Evolutionary conservation across 1,284 basidiomycete genomes (phyloP).

Genomic region (Apiotrichum siamense): DNA sequence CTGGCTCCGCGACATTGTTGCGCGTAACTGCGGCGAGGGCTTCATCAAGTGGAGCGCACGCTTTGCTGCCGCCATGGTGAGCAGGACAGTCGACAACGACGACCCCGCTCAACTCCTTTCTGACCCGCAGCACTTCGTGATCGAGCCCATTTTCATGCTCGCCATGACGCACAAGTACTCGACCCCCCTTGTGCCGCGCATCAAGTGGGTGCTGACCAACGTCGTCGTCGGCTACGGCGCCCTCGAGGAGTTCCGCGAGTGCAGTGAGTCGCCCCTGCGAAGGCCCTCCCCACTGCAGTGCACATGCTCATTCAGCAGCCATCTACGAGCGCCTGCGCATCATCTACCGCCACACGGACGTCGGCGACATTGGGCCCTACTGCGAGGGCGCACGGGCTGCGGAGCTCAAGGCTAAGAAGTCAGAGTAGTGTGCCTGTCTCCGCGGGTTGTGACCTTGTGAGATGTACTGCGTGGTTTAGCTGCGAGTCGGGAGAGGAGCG

Average conservation of each 20-base stretch:
- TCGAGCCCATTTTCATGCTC: constrained; percentile 19
- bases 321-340: constrained; percentile 28
- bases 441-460: background rate
- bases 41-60: constrained; percentile 15
- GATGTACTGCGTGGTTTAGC: background rate
- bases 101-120: background rate
- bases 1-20: constrained; percentile 13
- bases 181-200: constrained; percentile 5
- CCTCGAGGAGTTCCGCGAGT: constrained; percentile 33
- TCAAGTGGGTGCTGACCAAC: constrained; percentile 32
- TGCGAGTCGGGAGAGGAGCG: no score
- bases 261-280: constrained; percentile 22
- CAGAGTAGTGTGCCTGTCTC: background rate
- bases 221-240: constrained; percentile 28
- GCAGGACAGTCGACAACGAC: constrained; percentile 7
- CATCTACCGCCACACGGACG: constrained; percentile 32
- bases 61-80: constrained; percentile 26
- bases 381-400: background rate
- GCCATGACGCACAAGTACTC: constrained; percentile 8
- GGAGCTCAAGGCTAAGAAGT: constrained; percentile 5
- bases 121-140: constrained; percentile 14
- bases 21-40: constrained; percentile 9
- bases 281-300: background rate
- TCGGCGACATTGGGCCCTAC: constrained; percentile 22
- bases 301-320: constrained; percentile 14